Percentiles rank a stretch among this genome's conserved stretches.
Conservation (phyloP, 306 rosid genomes). For the Cajanus cajan region DNA sequence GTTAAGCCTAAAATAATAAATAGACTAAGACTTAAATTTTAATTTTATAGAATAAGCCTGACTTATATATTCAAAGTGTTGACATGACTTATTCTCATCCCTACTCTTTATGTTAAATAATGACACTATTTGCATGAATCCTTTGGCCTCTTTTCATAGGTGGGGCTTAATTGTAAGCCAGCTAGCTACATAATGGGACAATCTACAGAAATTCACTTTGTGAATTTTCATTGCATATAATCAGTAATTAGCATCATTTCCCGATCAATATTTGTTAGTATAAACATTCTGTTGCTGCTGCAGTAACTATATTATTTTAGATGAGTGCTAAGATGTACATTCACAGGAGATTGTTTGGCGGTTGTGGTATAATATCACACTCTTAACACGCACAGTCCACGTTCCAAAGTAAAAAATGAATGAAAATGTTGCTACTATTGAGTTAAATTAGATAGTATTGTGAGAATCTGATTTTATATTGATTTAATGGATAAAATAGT, state of each 20-base stretch:
- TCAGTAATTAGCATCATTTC: not conserved
- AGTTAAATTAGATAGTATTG: not conserved
- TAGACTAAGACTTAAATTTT: too few species aligned
- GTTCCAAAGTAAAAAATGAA: not conserved
- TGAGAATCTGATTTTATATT: not conserved
- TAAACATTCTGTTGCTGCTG: not conserved
- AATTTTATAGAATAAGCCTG: too few species aligned
- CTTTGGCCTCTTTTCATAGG: not conserved
- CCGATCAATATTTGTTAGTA: not conserved
- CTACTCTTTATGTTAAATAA: not conserved
- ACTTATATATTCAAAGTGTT: too few species aligned
- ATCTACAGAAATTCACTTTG: not conserved
- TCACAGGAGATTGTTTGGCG: not conserved
- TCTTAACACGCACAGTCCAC: not conserved
- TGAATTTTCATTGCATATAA: not conserved
- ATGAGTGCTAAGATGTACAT: not conserved
- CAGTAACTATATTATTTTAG: not conserved
- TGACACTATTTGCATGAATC: not conserved
- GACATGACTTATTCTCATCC: too few species aligned
- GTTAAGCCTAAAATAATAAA: too few species aligned
- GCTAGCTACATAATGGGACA: not conserved
- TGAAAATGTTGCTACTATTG: not conserved
- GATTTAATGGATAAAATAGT: not conserved
- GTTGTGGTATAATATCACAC: not conserved
- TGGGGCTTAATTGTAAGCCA: not conserved